Percentiles rank a stretch among this genome's conserved stretches.
These are phyloP conservation scores for Barnettozyma vustinii DNA, from an alignment of 805 yeast species.

Conservation along the genomic window DNA sequence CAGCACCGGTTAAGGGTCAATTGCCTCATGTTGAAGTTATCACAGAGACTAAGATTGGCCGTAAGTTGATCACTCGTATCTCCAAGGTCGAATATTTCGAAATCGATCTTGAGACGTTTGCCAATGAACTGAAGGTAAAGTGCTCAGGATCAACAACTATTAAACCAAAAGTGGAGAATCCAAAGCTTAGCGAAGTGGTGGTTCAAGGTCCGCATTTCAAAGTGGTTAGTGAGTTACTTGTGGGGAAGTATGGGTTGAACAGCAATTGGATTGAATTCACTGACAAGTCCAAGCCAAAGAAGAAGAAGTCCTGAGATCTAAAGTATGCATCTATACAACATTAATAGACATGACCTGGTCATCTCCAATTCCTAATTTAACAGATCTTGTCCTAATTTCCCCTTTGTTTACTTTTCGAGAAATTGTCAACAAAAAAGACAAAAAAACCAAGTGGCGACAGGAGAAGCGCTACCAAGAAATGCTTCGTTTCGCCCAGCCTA, in stretches of 20 bases:
- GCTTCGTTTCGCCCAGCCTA: slow-evolving; percentile 6
- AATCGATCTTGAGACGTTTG: slow-evolving; percentile 58
- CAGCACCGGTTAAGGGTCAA: slow-evolving; percentile 50
- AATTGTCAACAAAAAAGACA: not conserved
- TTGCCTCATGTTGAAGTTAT: slow-evolving; percentile 62
- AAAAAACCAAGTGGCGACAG: not conserved
- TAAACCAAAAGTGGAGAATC: slow-evolving; percentile 51
- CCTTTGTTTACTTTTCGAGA: not conserved
- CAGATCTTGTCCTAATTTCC: not conserved
- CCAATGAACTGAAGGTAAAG: slow-evolving; percentile 63
- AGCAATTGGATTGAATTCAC: slow-evolving; percentile 58
- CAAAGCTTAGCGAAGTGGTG: slow-evolving; percentile 57
- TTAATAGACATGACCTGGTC: not conserved
- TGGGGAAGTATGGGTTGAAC: slow-evolving; percentile 55
- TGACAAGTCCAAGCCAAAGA: slow-evolving; percentile 54
- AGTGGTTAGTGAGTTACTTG: slow-evolving; percentile 51
- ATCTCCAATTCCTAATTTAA: not conserved
- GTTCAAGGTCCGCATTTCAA: slow-evolving; percentile 90
- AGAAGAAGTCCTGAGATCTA: slow-evolving; percentile 28
- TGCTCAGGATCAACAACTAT: slow-evolving; percentile 89
- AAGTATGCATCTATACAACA: not conserved
- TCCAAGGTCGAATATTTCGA: slow-evolving; percentile 63
- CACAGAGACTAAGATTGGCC: slow-evolving; percentile 74
- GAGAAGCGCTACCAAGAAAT: not conserved
- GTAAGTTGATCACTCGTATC: slow-evolving; percentile 73